Evolutionary conservation across 1,284 basidiomycete genomes (phyloP).

Genomic region (Apiotrichum laibachii): DNA sequence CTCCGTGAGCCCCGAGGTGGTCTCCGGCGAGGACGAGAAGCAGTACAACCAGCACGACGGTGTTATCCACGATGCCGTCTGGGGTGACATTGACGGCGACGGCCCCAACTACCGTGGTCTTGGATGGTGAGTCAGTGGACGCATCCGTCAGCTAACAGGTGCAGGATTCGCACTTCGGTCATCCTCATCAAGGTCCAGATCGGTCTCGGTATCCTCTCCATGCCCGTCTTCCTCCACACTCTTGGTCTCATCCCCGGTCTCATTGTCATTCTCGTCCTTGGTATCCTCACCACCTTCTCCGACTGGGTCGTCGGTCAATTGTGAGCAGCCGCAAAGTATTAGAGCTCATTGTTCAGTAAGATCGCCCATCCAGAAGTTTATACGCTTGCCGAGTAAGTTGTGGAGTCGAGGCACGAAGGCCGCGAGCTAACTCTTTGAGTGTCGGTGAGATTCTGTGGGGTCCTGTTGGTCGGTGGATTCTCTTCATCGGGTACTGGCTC

Average conservation of each 20-base stretch:
- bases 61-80: constrained; percentile 35
- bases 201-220: constrained; percentile 40
- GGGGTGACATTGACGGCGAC: constrained; percentile 37
- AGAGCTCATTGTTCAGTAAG: constrained; percentile 7
- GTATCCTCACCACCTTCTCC: constrained; percentile 31
- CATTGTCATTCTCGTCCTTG: constrained; percentile 31
- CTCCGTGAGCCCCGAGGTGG: background rate
- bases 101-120: constrained; percentile 45
- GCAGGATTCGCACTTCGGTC: constrained; percentile 35
- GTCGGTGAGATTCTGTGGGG: constrained; percentile 27
- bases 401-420: background rate
- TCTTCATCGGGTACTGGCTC: constrained; percentile 28
- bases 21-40: background rate
- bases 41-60: background rate
- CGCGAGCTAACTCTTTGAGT: background rate
- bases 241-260: constrained; percentile 36
- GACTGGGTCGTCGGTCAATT: constrained; percentile 24
- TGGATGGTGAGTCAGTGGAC: constrained; percentile 26
- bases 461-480: constrained; percentile 25
- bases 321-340: too few species aligned
- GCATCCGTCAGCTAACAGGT: background rate
- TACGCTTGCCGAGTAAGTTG: constrained; percentile 25
- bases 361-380: constrained; percentile 20
- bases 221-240: constrained; percentile 33
- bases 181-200: constrained; percentile 44